Evolutionary conservation across 768 basidiomycete genomes (phyloP).

Genomic region (Xerocomellus amylosporus): DNA sequence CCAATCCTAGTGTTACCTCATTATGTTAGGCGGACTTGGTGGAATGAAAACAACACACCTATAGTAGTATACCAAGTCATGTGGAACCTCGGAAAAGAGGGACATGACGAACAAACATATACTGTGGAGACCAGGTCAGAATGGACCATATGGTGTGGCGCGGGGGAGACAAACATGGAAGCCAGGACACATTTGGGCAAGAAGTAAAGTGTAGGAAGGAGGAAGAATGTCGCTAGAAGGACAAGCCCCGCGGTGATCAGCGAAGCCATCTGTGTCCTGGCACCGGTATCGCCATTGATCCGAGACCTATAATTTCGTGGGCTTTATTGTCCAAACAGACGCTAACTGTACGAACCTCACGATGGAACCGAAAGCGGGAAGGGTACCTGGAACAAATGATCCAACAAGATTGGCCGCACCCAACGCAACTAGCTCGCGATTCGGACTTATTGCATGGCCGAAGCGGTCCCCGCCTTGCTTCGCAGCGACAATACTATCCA

Average conservation of each 20-base stretch:
- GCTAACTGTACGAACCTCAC: constrained; percentile 57
- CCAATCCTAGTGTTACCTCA: constrained; percentile 48
- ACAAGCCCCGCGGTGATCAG: constrained; percentile 72
- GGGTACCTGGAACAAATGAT: constrained; percentile 82
- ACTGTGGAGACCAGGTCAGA: constrained; percentile 37
- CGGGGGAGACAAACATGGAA: constrained; percentile 60
- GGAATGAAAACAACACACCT: constrained; percentile 44
- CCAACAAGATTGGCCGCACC: constrained; percentile 75
- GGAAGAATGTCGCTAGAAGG: constrained; percentile 83
- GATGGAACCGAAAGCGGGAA: constrained; percentile 92
- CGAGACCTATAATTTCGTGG: constrained; percentile 48
- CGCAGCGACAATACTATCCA: constrained; percentile 94
- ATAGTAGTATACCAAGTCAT: constrained; percentile 84
- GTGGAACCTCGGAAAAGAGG: constrained; percentile 80
- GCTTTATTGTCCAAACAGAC: neutral
- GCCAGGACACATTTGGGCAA: constrained; percentile 89
- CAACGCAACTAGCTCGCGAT: constrained; percentile 92
- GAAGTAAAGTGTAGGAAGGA: constrained; percentile 81
- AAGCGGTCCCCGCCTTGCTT: constrained; percentile 88
- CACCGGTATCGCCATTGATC: constrained; percentile 90
- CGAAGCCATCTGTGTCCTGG: constrained; percentile 85
- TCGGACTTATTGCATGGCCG: constrained; percentile 87
- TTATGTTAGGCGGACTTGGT: neutral
- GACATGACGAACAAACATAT: constrained; percentile 84
- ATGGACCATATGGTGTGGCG: neutral